These are phyloP conservation scores for Aspergillus egyptiacus DNA, from an alignment of 495 filamentous ascomycete species.

Conservation along the genomic window DNA sequence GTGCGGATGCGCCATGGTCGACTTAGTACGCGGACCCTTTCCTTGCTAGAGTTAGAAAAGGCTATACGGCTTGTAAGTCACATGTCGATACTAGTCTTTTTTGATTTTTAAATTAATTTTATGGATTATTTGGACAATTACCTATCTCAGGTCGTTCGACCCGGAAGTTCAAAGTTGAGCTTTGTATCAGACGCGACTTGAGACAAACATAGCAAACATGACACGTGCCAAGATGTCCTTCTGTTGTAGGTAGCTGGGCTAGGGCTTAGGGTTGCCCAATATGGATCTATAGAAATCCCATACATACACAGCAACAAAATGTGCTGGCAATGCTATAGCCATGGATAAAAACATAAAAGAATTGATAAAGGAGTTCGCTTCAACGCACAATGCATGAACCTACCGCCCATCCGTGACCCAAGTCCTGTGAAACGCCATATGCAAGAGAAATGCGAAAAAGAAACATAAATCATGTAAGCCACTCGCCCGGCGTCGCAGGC, in stretches of 20 bases:
- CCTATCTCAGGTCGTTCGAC: too few species aligned
- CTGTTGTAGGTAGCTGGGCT: too few species aligned
- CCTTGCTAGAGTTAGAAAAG: neutral
- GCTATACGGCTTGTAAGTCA: neutral
- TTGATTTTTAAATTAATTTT: neutral
- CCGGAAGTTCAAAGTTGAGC: neutral
- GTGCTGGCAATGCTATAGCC: too few species aligned
- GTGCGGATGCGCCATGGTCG: constrained; percentile 24
- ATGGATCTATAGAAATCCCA: too few species aligned
- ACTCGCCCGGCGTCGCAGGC: constrained; percentile 20
- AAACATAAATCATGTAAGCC: constrained; percentile 25
- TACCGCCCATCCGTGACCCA: constrained; percentile 1
- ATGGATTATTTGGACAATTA: neutral
- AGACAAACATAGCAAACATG: constrained; percentile 13
- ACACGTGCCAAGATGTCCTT: constrained; percentile 5
- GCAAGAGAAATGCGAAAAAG: constrained; percentile 1
- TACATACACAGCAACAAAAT: too few species aligned
- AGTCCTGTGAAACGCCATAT: constrained; percentile 11
- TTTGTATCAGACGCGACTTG: neutral
- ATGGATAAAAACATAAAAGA: neutral
- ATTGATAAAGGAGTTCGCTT: constrained; percentile 4
- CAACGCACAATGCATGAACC: constrained; percentile 10
- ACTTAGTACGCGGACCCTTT: neutral
- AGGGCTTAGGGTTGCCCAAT: constrained; percentile 11
- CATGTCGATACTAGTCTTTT: neutral